Percentiles rank a stretch among this genome's conserved stretches.
Conservation (phyloP, 495 filamentous ascomycete genomes). For the Melanomma pulvis-pyrius region DNA sequence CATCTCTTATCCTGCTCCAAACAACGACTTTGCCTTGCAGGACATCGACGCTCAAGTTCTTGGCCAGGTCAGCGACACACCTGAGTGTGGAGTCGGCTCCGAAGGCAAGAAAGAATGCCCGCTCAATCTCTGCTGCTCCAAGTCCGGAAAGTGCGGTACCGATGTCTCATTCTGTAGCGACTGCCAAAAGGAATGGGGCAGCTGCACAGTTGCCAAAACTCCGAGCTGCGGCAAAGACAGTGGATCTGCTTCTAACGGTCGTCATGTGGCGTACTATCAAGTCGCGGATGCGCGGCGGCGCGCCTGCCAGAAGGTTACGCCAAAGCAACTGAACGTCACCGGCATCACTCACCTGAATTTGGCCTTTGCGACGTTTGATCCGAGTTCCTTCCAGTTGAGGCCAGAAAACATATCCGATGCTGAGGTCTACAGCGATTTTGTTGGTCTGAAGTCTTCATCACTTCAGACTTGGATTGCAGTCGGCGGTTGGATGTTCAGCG, state of each 20-base stretch:
- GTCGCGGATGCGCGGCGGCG: slow-evolving; percentile 34
- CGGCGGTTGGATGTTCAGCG: slow-evolving; percentile 15
- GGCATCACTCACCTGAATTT: slow-evolving; percentile 52
- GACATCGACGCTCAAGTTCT: not conserved
- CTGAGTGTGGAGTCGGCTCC: slow-evolving; percentile 34
- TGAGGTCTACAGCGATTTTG: slow-evolving; percentile 42
- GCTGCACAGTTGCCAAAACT: not conserved
- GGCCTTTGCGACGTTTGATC: slow-evolving; percentile 52
- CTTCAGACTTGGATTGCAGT: slow-evolving; percentile 34
- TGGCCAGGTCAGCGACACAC: slow-evolving; percentile 11
- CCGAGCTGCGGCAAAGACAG: slow-evolving; percentile 1
- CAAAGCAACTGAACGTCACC: slow-evolving; percentile 40
- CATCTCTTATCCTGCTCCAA: not conserved
- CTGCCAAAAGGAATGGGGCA: slow-evolving; percentile 23
- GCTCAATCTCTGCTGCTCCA: slow-evolving; percentile 36
- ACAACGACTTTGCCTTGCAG: not conserved
- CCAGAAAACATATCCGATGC: slow-evolving; percentile 35
- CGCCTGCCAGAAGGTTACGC: slow-evolving; percentile 39
- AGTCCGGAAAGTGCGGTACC: slow-evolving; percentile 27
- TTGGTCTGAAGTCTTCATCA: slow-evolving; percentile 34
- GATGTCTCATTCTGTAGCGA: not conserved
- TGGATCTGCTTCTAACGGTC: slow-evolving; percentile 1
- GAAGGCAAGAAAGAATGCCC: slow-evolving; percentile 25
- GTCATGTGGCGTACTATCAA: slow-evolving; percentile 29
- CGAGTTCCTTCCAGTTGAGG: slow-evolving; percentile 41